Conservation (phyloP, 1,284 basidiomycete genomes). For the Trichosporon asahii region DNA sequence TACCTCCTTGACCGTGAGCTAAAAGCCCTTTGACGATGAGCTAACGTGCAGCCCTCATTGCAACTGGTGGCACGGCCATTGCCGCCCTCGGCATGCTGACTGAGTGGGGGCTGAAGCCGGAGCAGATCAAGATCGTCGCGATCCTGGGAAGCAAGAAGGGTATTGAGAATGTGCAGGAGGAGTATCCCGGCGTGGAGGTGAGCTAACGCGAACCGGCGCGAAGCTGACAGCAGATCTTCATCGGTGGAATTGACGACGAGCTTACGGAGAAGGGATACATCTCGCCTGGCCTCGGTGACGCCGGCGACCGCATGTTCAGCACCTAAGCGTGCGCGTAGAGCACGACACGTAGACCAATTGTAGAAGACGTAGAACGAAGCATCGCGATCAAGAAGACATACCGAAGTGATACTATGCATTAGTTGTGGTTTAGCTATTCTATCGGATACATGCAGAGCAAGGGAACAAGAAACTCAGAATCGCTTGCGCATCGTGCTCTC, state of each 20-base stretch:
- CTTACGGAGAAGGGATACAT: slow-evolving; percentile 73
- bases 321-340: slow-evolving; percentile 1
- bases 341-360: neutral
- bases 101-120: slow-evolving; percentile 73
- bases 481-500: neutral
- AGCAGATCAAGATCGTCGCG: slow-evolving; percentile 73
- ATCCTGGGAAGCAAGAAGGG: slow-evolving; percentile 77
- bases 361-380: neutral
- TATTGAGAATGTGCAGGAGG: slow-evolving; percentile 62
- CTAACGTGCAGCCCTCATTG: slow-evolving; percentile 62
- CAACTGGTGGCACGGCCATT: slow-evolving; percentile 87
- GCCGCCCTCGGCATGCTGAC: slow-evolving; percentile 78
- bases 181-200: slow-evolving; percentile 78
- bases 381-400: neutral
- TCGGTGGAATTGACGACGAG: slow-evolving; percentile 70
- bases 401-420: neutral
- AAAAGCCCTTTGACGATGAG: neutral
- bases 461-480: neutral
- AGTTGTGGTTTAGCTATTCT: neutral
- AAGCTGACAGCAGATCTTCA: slow-evolving; percentile 64
- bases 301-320: slow-evolving; percentile 51
- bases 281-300: slow-evolving; percentile 81
- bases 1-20: slow-evolving; percentile 71
- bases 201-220: slow-evolving; percentile 17
- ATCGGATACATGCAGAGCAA: neutral